Base-by-base conservation (phyloP, 2,329 filamentous ascomycete genomes). In the Aspergillus unguis region DNA sequence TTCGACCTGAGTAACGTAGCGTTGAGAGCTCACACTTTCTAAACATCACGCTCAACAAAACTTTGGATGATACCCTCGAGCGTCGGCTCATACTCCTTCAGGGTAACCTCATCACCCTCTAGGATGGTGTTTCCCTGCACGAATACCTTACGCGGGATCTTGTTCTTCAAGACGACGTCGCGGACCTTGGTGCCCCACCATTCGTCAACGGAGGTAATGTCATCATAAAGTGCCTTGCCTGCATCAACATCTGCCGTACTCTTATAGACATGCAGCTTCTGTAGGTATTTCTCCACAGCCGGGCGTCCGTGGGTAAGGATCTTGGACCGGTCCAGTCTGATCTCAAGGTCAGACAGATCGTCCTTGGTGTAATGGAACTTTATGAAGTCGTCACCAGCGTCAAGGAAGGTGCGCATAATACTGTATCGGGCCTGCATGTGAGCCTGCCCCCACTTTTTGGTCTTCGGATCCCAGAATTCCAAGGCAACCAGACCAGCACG, bases 401-500 rank as follows among this genome's bases (percentile, higher is more conserved):
- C 82, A 17, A 96, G 80, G 80, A 96, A 92, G 67, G 73, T 74
- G 17, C 72, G 73, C 50, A 96, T 77, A 64, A 96, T 96, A 47
- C 87, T 89, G 75, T 91, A 96, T 8, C 92, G 87, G 25, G 91
- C 92, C 73, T 95, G 90, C 74, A 90, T 95, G 68, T 96, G 91
- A 58, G 88, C 83, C 72, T 96, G 92, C 6, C 92, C 92, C 92
- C 92, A 96, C 75, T 95, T 96, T 60, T 85, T 80, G 62, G 82
- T 85, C 75, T 92, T 92, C 5, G 91, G 91, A 65, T 96, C 91
- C 91, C 91, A 97, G 79, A 94, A 90, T 69, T 97, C 92, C 25
- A 97, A 80, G 1, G 92, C 88, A 5, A 85, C 83, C 41, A 99
- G 79, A 55, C 94, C 94, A n/a, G 91, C 90, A 35, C 92, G 85